Base-by-base conservation (phyloP, 2,329 filamentous ascomycete genomes). In the Alternaria gaisen region DNA sequence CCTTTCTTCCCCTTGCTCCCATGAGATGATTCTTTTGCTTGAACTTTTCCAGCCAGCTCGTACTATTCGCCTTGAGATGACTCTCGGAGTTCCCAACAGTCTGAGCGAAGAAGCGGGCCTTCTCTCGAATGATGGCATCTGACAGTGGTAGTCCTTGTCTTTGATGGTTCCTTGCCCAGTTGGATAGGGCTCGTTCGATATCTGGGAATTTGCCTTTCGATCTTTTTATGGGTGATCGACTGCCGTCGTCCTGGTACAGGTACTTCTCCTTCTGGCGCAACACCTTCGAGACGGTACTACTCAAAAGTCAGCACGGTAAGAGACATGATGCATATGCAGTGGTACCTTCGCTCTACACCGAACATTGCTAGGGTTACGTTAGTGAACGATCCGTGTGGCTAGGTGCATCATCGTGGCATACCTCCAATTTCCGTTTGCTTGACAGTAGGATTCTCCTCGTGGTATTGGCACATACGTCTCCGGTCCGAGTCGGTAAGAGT, bases 271-370 rank as follows among this genome's bases (percentile, higher is more conserved):
- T 97, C 74, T 97, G 90, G 55, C 94, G 90, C 66, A 99, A 81
- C 56, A 98, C 95, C 78, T 99, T 99, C 56, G 95, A 99, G n/a
- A 99, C 95, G 50, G 95, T 99, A 82, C 95, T 99, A 78, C 58
- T 72, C 20, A 24, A 54, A 46, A 36, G 66, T 75, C 51, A 72
- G 66, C 48, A 62, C 58, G 61, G 43, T 9, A 62, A 30, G 18
- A 58, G 32, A 41, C 46, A 69, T 50, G 42, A 9, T 46, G 43
- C 40, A 20, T 40, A 54, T 58, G 44, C 50, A 56, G 48, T 57
- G 41, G 51, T 89, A 98, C 95, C 95, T 98, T 90, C 95, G 85
- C 82, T 99, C 95, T 53, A 99, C 95, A 36, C 94, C 94, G 81
- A 99, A 99, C 77, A 93, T 89, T 60, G 90, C 91, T 91, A 69